These are phyloP conservation scores for Metschnikowia bowlesiae DNA, from an alignment of 805 yeast species.

Conservation along the genomic window DNA sequence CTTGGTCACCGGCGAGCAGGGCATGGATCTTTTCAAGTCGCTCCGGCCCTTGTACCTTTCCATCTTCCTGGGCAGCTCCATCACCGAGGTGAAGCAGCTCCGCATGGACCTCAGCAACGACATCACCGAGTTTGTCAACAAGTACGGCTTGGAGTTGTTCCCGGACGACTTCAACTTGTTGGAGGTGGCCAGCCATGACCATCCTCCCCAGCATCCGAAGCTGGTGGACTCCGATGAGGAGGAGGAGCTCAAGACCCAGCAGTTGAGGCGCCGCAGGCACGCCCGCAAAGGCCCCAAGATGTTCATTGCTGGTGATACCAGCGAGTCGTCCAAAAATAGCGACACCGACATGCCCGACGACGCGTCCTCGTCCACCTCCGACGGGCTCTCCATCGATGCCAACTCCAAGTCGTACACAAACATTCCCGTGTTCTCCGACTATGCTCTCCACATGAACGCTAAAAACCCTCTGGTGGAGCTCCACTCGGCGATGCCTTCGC, in stretches of 20 bases:
- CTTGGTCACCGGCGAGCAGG: constrained; percentile 84
- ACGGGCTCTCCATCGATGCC: constrained; percentile 58
- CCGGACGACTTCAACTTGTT: constrained; percentile 70
- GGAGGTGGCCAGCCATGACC: constrained; percentile 38
- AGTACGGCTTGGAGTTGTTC: constrained; percentile 76
- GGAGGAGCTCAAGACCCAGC: constrained; percentile 47
- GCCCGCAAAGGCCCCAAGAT: constrained; percentile 22
- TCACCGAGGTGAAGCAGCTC: constrained; percentile 54
- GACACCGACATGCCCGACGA: constrained; percentile 20
- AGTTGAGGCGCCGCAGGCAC: constrained; percentile 41
- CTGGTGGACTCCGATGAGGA: constrained; percentile 42
- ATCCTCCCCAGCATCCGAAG: constrained; percentile 23
- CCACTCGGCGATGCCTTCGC: constrained; percentile 11
- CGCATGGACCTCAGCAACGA: constrained; percentile 62
- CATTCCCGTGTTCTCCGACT: constrained; percentile 59
- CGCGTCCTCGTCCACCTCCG: constrained; percentile 44
- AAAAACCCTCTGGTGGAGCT: constrained; percentile 15
- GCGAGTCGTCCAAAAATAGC: constrained; percentile 8
- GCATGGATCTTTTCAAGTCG: constrained; percentile 82
- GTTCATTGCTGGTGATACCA: constrained; percentile 7
- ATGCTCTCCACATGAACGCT: constrained; percentile 32
- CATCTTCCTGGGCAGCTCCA: constrained; percentile 52
- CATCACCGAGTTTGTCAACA: constrained; percentile 76
- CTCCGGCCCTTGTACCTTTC: constrained; percentile 75
- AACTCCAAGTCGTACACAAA: constrained; percentile 56